Conservation (phyloP, 495 filamentous ascomycete genomes). For the Arthonia radiata region DNA sequence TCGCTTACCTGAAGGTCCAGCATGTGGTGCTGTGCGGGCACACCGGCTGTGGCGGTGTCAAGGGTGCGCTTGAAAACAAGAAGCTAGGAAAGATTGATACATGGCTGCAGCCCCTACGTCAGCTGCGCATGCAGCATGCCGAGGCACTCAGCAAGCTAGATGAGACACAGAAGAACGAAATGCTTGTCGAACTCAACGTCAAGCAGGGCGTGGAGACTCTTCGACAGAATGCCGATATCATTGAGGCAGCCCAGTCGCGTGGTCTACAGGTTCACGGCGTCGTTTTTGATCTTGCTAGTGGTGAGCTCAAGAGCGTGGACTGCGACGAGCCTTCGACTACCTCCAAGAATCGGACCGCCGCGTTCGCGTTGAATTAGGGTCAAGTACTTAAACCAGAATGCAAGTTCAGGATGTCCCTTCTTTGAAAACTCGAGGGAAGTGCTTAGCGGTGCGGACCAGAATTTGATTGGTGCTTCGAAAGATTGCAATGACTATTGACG, state of each 20-base stretch:
- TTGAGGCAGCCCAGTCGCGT: conserved; percentile 14
- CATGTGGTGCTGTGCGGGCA: conserved; percentile 74
- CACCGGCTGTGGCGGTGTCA: conserved; percentile 55
- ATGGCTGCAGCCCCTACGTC: conserved; percentile 51
- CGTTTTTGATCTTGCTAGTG: conserved; percentile 15
- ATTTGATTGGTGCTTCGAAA: no score
- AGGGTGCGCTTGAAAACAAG: conserved; percentile 37
- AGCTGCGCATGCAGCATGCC: conserved; percentile 28
- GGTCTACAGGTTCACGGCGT: conserved; percentile 17
- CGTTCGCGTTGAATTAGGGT: no score
- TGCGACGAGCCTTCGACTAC: no score
- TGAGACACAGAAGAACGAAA: no score
- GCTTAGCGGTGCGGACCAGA: no score
- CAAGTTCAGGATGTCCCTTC: no score
- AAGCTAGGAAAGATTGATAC: conserved; percentile 57
- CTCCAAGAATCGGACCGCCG: no score
- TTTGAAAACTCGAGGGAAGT: no score
- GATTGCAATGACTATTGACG: no score
- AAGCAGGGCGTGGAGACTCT: conserved; percentile 12
- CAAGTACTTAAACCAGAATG: no score
- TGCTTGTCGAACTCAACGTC: conserved; percentile 17
- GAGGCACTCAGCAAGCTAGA: no score
- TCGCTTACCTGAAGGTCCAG: conserved; percentile 47
- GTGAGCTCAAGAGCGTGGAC: conserved; percentile 6
- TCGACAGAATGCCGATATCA: conserved; percentile 11